A percentile compares a stretch with the other conserved stretches of the same genome.
phyloP scores from a whole-genome alignment of 1,284 basidiomycete genomes.

The Pseudozyma pruni region DNA sequence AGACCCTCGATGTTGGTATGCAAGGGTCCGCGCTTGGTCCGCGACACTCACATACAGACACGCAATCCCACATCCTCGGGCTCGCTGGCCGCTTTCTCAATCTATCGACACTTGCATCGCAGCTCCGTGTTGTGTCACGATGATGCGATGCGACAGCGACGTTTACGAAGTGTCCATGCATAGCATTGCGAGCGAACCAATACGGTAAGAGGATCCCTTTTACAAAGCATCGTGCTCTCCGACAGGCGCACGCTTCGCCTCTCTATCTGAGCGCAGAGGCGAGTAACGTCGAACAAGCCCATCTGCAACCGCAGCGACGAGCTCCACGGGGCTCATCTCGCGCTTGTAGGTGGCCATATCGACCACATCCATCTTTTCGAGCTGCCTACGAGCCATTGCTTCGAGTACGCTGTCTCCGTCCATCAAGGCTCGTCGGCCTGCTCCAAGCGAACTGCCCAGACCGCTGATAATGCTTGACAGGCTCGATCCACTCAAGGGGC shows the following conservation, averaged over 20 bases:
- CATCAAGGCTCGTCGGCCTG: slow-evolving; percentile 4
- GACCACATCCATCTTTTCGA: slow-evolving; percentile 15
- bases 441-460: slow-evolving; percentile 8
- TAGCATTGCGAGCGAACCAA: slow-evolving; percentile 15
- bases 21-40: slow-evolving; percentile 20
- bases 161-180: slow-evolving; percentile 35
- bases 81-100: too few relatives aligned
- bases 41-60: not conserved
- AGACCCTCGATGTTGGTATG: too few relatives aligned
- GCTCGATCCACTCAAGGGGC: slow-evolving; percentile 31
- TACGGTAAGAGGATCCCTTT: not conserved
- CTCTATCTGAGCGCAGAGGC: not conserved
- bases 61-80: too few relatives aligned
- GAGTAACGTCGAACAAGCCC: slow-evolving; percentile 25
- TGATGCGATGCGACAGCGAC: too few relatives aligned
- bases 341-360: slow-evolving; percentile 19
- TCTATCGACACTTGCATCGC: too few relatives aligned
- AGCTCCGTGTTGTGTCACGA: too few relatives aligned
- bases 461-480: slow-evolving; percentile 24
- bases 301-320: slow-evolving; percentile 31
- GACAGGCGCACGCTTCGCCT: slow-evolving; percentile 6
- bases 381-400: slow-evolving; percentile 12
- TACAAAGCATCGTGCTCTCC: slow-evolving; percentile 35
- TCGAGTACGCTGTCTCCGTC: slow-evolving; percentile 7
- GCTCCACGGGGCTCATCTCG: slow-evolving; percentile 21